phyloP scores from a whole-genome alignment of 345 rosid species.

The Gossypium australe region DNA sequence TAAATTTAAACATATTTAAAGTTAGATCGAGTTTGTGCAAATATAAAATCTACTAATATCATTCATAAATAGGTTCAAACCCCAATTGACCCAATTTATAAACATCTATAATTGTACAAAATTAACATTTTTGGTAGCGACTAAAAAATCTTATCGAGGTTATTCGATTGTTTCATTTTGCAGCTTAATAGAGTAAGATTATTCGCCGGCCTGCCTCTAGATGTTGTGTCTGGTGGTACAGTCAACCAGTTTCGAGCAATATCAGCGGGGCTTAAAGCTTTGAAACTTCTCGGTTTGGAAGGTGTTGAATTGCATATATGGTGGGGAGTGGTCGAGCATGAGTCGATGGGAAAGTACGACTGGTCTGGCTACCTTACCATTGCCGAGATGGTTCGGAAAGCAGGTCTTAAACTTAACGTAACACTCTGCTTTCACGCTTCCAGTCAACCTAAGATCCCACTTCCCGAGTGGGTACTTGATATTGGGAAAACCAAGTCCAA shows the following conservation, averaged over 20 bases:
- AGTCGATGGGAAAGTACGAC: slow-evolving; percentile 57
- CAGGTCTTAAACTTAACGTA: slow-evolving; percentile 72
- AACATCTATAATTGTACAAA: too few relatives aligned
- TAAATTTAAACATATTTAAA: too few relatives aligned
- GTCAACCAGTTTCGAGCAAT: slow-evolving; percentile 73
- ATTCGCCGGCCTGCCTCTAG: slow-evolving; percentile 79
- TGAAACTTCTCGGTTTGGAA: slow-evolving; percentile 75
- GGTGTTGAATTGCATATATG: slow-evolving; percentile 88
- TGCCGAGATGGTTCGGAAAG: slow-evolving; percentile 67
- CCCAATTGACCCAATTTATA: too few relatives aligned
- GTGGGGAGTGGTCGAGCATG: slow-evolving; percentile 92
- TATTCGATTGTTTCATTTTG: slow-evolving; percentile 1
- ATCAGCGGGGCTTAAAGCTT: slow-evolving; percentile 71
- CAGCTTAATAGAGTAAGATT: slow-evolving; percentile 52
- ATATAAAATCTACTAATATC: too few relatives aligned
- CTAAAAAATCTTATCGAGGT: not conserved
- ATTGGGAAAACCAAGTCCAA: slow-evolving; percentile 47
- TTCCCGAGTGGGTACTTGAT: slow-evolving; percentile 65
- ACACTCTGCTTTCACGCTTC: slow-evolving; percentile 71
- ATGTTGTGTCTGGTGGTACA: slow-evolving; percentile 53
- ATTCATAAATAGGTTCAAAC: too few relatives aligned
- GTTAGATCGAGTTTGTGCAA: too few relatives aligned
- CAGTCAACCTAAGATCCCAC: slow-evolving; percentile 38
- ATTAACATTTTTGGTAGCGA: not conserved
- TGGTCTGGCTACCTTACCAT: slow-evolving; percentile 82